Evolutionary conservation across 148 eudicot genomes (phyloP).

Genomic region (Linanthus parryae): DNA sequence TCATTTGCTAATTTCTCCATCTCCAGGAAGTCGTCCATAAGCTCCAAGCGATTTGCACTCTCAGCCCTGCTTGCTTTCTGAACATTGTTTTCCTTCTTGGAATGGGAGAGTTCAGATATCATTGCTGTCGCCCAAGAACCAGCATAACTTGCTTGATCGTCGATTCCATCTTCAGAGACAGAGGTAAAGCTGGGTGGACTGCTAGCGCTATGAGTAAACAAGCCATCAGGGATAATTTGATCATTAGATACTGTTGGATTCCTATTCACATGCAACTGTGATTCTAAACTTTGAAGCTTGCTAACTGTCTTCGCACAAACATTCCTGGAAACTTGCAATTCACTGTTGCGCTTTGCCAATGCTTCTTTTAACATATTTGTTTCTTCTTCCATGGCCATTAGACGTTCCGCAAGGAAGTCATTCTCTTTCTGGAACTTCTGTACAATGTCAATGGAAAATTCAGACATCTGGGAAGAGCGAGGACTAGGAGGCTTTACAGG

Average conservation of each 20-base stretch:
- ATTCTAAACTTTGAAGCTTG: conserved; percentile 80
- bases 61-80: conserved; percentile 51
- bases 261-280: conserved; percentile 42
- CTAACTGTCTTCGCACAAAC: conserved; percentile 77
- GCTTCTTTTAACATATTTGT: conserved; percentile 98
- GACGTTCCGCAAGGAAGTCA: conserved; percentile 76
- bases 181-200: conserved; percentile 66
- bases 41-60: conserved; percentile 61
- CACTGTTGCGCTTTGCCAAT: conserved; percentile 79
- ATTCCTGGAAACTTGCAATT: conserved; percentile 82
- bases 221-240: conserved; percentile 25
- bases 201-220: conserved; percentile 38
- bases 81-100: conserved; percentile 38
- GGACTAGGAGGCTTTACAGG: conserved; percentile 69
- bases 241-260: conserved; percentile 21
- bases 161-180: conserved; percentile 85
- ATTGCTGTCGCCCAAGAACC: conserved; percentile 72
- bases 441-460: conserved; percentile 52
- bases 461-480: conserved; percentile 52
- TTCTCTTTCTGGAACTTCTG: conserved; percentile 78
- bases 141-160: conserved; percentile 64
- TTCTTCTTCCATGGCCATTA: conserved; percentile 88
- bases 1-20: conserved; percentile 89
- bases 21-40: conserved; percentile 98
- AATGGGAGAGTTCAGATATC: conserved; percentile 47